Conservation (phyloP, 2,329 filamentous ascomycete genomes). For the Harringtonia aguacate region DNA sequence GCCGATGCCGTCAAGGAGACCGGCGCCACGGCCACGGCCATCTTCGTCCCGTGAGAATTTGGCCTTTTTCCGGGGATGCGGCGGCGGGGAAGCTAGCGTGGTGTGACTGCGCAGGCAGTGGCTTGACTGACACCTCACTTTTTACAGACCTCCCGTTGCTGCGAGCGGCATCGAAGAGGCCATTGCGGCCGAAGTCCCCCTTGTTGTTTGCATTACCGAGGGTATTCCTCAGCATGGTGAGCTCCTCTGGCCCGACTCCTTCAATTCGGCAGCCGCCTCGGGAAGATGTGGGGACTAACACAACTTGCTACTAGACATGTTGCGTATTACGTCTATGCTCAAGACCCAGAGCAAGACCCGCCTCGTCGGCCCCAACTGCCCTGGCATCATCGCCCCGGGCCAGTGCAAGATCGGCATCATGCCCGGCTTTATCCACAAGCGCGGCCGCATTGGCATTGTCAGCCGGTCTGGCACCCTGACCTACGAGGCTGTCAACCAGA, state of each 20-base stretch:
- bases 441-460: slow-evolving; percentile 96
- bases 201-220: slow-evolving; percentile 96
- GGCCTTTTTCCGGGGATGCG: not conserved
- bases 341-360: slow-evolving; percentile 97
- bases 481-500: slow-evolving; percentile 99
- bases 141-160: slow-evolving; percentile 68
- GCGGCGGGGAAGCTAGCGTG: too few species aligned
- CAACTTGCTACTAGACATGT: too few species aligned
- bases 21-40: slow-evolving; percentile 80
- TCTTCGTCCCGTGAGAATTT: slow-evolving; percentile 76
- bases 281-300: too few species aligned
- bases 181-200: slow-evolving; percentile 80
- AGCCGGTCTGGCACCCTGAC: slow-evolving; percentile 96
- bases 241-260: slow-evolving; percentile 16
- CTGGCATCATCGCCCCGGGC: slow-evolving; percentile 86
- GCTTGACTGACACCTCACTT: not conserved
- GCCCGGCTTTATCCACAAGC: slow-evolving; percentile 99
- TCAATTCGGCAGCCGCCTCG: too few species aligned
- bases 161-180: slow-evolving; percentile 96
- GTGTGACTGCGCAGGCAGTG: too few species aligned
- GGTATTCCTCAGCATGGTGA: slow-evolving; percentile 93
- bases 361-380: slow-evolving; percentile 95
- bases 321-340: slow-evolving; percentile 94
- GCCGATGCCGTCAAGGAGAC: slow-evolving; percentile 81
- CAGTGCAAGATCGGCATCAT: slow-evolving; percentile 99